phyloP scores from a whole-genome alignment of 768 basidiomycete genomes.

The Pleurotus salmoneostramineus region DNA sequence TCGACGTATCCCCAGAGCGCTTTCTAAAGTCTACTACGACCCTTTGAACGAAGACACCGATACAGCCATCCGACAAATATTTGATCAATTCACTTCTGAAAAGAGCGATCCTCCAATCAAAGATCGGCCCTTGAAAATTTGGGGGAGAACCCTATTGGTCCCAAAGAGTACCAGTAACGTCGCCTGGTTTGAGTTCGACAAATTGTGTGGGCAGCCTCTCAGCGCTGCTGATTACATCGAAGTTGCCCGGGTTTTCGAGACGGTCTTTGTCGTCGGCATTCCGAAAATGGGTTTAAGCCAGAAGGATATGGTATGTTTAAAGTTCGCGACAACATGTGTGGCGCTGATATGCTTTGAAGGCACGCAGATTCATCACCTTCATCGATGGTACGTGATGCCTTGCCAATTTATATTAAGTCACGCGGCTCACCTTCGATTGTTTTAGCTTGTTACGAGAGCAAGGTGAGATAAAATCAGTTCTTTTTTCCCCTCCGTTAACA shows the following conservation, averaged over 20 bases:
- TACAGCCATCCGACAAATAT: slow-evolving; percentile 80
- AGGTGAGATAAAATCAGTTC: slow-evolving; percentile 33
- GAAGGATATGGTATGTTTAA: slow-evolving; percentile 72
- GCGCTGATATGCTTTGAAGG: slow-evolving; percentile 36
- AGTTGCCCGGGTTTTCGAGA: slow-evolving; percentile 83
- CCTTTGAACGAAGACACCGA: slow-evolving; percentile 67
- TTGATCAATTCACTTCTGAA: slow-evolving; percentile 61
- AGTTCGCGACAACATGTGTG: not conserved
- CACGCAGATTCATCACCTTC: slow-evolving; percentile 95
- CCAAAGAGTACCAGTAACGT: slow-evolving; percentile 78
- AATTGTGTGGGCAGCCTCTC: slow-evolving; percentile 85
- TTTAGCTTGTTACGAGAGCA: slow-evolving; percentile 88
- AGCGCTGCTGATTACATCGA: slow-evolving; percentile 96
- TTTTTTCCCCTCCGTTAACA: not conserved
- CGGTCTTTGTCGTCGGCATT: slow-evolving; percentile 84
- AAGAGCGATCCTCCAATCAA: slow-evolving; percentile 51
- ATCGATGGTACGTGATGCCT: slow-evolving; percentile 67
- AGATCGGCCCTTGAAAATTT: slow-evolving; percentile 71
- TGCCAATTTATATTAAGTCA: not conserved
- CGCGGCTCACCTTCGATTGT: not conserved
- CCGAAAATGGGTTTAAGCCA: slow-evolving; percentile 83
- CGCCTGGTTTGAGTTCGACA: slow-evolving; percentile 82
- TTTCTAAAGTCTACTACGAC: slow-evolving; percentile 92
- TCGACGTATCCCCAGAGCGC: slow-evolving; percentile 85
- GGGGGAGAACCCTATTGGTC: slow-evolving; percentile 81